phyloP scores from a whole-genome alignment of 805 yeast species.

The Nakazawaea wyomingensis region DNA sequence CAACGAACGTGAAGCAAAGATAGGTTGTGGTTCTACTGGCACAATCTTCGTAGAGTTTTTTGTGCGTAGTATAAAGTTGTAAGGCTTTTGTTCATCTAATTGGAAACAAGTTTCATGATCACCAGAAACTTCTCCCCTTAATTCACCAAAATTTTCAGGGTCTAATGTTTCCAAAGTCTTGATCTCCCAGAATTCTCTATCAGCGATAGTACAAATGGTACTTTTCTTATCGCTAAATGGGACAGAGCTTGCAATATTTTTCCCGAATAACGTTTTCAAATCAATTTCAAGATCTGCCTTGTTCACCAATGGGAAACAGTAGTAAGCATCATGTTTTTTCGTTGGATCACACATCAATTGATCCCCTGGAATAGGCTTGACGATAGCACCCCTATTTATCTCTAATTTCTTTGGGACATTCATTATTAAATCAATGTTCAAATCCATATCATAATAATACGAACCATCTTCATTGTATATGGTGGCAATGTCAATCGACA shows the following conservation, averaged over 20 bases:
- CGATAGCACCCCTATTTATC: conserved; percentile 63
- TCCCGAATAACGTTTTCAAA: conserved; percentile 67
- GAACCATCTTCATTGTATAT: conserved; percentile 34
- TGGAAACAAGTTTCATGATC: conserved; percentile 18
- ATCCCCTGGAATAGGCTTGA: conserved; percentile 70
- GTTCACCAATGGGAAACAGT: conserved; percentile 75
- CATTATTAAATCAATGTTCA: conserved; percentile 65
- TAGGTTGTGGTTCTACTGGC: conserved; percentile 47
- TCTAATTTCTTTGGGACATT: conserved; percentile 67
- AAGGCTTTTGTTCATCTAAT: conserved; percentile 19
- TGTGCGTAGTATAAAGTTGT: conserved; percentile 38
- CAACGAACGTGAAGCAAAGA: conserved; percentile 74
- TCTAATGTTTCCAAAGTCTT: conserved; percentile 18
- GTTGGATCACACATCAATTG: conserved; percentile 67
- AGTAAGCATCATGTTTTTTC: conserved; percentile 54
- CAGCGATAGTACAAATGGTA: conserved; percentile 37
- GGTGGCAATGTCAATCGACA: conserved; percentile 77
- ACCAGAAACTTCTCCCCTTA: neutral
- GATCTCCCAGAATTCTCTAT: conserved; percentile 43
- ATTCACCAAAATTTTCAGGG: conserved; percentile 5
- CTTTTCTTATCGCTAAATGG: conserved; percentile 43
- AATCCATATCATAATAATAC: conserved; percentile 44
- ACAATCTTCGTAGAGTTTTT: conserved; percentile 38
- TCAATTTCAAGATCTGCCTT: conserved; percentile 41
- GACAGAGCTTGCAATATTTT: conserved; percentile 57